A percentile compares a stretch with the other conserved stretches of the same genome.
Conservation (phyloP, 306 rosid genomes). For the Oemleria cerasiformis region DNA sequence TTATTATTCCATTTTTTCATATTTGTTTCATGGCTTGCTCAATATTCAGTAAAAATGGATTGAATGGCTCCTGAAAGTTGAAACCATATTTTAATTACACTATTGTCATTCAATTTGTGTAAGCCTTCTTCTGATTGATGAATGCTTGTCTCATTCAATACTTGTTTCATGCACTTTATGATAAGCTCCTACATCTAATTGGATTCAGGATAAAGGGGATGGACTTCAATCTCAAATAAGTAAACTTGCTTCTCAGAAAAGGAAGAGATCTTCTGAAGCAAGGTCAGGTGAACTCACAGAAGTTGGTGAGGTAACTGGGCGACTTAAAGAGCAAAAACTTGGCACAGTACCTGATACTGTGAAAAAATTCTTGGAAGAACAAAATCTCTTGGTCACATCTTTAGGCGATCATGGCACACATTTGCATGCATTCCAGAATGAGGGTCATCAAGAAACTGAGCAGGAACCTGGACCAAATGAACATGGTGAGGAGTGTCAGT, state of each 20-base stretch:
- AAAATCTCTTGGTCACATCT: neutral
- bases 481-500: conserved; percentile 29
- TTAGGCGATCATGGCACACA: neutral
- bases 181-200: conserved; percentile 44
- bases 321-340: neutral
- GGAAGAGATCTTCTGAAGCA: conserved; percentile 34
- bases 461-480: conserved; percentile 30
- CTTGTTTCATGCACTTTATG: too few relatives aligned
- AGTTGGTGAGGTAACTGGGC: conserved; percentile 26
- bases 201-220: conserved; percentile 38
- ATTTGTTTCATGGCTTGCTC: too few relatives aligned
- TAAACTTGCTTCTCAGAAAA: conserved; percentile 25
- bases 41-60: too few relatives aligned
- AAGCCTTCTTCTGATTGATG: neutral
- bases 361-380: neutral
- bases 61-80: too few relatives aligned
- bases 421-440: neutral
- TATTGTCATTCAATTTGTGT: neutral
- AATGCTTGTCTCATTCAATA: too few relatives aligned
- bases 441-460: conserved; percentile 10
- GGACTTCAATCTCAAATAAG: conserved; percentile 27
- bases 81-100: too few relatives aligned
- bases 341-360: neutral
- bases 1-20: too few relatives aligned
- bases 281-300: conserved; percentile 45